Percentiles rank a stretch among this genome's conserved stretches.
Conservation (phyloP, 805 yeast genomes). For the Scheffersomyces coipomensis region DNA sequence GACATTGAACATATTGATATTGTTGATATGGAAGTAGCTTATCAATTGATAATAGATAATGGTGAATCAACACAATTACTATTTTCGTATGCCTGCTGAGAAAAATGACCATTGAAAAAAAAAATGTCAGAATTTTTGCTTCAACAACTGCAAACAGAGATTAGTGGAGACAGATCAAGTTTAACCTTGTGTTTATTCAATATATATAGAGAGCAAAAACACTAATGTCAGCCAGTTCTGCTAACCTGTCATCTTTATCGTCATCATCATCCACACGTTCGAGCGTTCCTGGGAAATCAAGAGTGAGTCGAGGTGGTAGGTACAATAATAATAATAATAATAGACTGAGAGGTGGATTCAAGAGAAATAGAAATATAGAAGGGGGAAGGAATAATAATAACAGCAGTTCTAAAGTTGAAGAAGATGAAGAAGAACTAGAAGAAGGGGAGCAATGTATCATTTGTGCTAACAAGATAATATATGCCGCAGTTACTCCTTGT, state of each 20-base stretch:
- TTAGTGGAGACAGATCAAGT: no score
- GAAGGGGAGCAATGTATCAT: slow-evolving; percentile 64
- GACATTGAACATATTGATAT: slow-evolving; percentile 56
- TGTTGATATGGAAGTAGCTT: no score
- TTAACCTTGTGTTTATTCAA: no score
- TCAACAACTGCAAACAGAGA: no score
- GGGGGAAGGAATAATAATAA: slow-evolving; percentile 7
- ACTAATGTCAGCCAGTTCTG: neutral
- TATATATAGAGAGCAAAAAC: no score
- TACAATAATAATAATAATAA: neutral
- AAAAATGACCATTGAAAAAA: no score
- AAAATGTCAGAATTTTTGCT: no score
- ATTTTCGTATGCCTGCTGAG: no score
- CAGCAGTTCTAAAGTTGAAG: slow-evolving; percentile 15
- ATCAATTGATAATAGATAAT: no score
- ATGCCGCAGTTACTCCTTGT: slow-evolving; percentile 76
- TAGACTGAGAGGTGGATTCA: slow-evolving; percentile 1
- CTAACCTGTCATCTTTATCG: neutral
- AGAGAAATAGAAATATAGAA: slow-evolving; percentile 2
- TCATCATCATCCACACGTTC: neutral
- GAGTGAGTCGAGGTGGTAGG: slow-evolving; percentile 7
- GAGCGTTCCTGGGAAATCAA: slow-evolving; percentile 7
- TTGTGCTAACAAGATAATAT: slow-evolving; percentile 72
- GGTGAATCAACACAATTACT: no score
- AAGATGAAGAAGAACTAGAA: slow-evolving; percentile 26